Evolutionary conservation across 352 stramenopile genomes (phyloP).

Genomic region (Globisporangium takayamanum): DNA sequence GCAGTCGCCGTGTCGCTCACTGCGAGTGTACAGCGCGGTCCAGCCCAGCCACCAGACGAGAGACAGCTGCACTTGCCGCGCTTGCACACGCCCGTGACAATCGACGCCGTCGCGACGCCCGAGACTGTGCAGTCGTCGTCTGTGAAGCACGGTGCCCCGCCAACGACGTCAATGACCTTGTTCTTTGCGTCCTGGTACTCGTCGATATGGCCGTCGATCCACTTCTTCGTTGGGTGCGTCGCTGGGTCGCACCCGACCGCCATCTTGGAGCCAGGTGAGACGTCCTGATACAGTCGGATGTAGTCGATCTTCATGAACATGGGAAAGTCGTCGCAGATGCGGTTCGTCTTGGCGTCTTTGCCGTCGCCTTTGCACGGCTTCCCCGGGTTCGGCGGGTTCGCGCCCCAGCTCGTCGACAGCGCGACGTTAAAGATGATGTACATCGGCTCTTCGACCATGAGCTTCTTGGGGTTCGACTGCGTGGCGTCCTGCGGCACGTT

Average conservation of each 20-base stretch:
- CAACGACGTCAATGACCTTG: slow-evolving; percentile 34
- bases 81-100: slow-evolving; percentile 51
- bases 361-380: slow-evolving; percentile 50
- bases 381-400: slow-evolving; percentile 50
- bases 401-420: slow-evolving; percentile 81
- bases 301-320: slow-evolving; percentile 88
- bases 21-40: slow-evolving; percentile 49
- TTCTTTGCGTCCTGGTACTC: slow-evolving; percentile 64
- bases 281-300: slow-evolving; percentile 70
- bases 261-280: slow-evolving; percentile 34
- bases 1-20: slow-evolving; percentile 18
- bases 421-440: slow-evolving; percentile 95
- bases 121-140: slow-evolving; percentile 57
- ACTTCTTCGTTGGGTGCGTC: slow-evolving; percentile 55
- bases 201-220: slow-evolving; percentile 51
- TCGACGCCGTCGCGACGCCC: slow-evolving; percentile 23
- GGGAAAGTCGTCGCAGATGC: slow-evolving; percentile 73
- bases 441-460: slow-evolving; percentile 83
- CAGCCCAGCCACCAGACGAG: slow-evolving; percentile 48
- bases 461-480: slow-evolving; percentile 44
- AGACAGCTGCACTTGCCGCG: slow-evolving; percentile 42
- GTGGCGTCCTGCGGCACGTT: slow-evolving; percentile 32
- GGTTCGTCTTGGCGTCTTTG: slow-evolving; percentile 33
- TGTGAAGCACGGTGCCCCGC: slow-evolving; percentile 40
- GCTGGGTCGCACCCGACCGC: slow-evolving; percentile 47